Percentiles rank a stretch among this genome's conserved stretches.
Conservation (phyloP, 2,329 filamentous ascomycete species). For the Penicillium vulpinum region DNA sequence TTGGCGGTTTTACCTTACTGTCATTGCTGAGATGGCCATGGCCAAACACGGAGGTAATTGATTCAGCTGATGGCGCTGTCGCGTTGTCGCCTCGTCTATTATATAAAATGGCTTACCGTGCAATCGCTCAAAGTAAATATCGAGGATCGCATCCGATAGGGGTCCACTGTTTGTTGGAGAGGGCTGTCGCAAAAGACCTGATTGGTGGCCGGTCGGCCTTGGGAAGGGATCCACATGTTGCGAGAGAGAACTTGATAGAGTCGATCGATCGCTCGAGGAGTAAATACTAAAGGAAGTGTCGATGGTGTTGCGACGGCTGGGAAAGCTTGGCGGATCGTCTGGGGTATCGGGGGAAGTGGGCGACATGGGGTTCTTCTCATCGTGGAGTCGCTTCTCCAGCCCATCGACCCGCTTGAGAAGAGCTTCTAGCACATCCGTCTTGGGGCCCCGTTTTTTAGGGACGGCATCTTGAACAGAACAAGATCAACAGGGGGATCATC, state of each 20-base stretch:
- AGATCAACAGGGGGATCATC: slow-evolving; percentile 36
- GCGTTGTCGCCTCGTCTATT: slow-evolving; percentile 72
- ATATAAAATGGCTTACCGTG: slow-evolving; percentile 83
- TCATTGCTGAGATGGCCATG: slow-evolving; percentile 59
- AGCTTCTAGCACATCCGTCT: slow-evolving; percentile 85
- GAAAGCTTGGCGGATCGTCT: slow-evolving; percentile 17
- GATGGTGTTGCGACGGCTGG: slow-evolving; percentile 22
- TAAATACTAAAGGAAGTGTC: slow-evolving; percentile 21
- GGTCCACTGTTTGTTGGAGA: slow-evolving; percentile 35
- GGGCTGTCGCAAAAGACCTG: slow-evolving; percentile 14
- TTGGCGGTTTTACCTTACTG: slow-evolving; percentile 54
- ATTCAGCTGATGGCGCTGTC: slow-evolving; percentile 69
- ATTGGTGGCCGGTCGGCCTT: slow-evolving; percentile 13
- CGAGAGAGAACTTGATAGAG: slow-evolving; percentile 14
- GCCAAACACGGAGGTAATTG: slow-evolving; percentile 58
- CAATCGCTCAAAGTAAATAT: slow-evolving; percentile 76
- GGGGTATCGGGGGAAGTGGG: slow-evolving; percentile 43
- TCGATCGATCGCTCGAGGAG: slow-evolving; percentile 12
- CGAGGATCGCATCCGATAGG: slow-evolving; percentile 64
- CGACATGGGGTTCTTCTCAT: slow-evolving; percentile 55
- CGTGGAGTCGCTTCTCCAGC: slow-evolving; percentile 75
- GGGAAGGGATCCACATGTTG: slow-evolving; percentile 20
- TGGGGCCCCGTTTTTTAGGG: slow-evolving; percentile 85
- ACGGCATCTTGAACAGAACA: slow-evolving; percentile 65
- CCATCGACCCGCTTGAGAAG: slow-evolving; percentile 82